Evolutionary conservation across 2,329 filamentous ascomycete species (phyloP).

Genomic region (Colletotrichum acutatum): DNA sequence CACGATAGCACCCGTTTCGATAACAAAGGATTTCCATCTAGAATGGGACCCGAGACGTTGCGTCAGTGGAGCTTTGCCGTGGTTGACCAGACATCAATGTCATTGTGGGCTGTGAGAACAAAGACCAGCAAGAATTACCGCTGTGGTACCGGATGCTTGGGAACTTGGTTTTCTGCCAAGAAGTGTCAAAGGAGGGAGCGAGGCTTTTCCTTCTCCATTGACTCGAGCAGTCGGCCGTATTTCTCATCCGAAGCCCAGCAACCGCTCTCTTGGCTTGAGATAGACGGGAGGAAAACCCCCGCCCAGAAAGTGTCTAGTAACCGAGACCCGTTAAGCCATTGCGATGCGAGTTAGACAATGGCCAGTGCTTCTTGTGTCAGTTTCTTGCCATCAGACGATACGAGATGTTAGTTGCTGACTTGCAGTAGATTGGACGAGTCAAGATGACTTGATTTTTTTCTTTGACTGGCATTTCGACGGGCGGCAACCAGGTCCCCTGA

Average conservation of each 20-base stretch:
- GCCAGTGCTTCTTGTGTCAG: slow-evolving; percentile 15
- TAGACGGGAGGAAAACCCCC: not conserved
- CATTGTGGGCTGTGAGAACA: not conserved
- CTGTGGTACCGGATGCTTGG: slow-evolving; percentile 2
- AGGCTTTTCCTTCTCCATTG: not conserved
- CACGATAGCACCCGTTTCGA: not conserved
- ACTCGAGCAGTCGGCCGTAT: not conserved
- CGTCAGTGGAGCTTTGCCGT: not conserved
- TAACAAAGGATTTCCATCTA: not conserved
- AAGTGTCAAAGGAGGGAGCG: not conserved
- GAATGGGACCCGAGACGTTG: not conserved
- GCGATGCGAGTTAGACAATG: not conserved
- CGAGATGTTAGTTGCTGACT: not conserved
- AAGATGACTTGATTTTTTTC: slow-evolving; percentile 2
- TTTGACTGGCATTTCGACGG: not conserved
- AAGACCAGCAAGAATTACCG: not conserved
- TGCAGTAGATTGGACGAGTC: slow-evolving; percentile 28
- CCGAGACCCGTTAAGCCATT: slow-evolving; percentile 1
- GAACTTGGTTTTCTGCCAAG: not conserved
- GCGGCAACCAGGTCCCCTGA: not conserved
- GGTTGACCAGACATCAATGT: not conserved
- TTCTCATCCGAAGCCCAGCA: not conserved
- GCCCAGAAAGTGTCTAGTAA: not conserved
- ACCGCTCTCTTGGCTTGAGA: not conserved
- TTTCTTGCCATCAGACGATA: slow-evolving; percentile 1